These are phyloP conservation scores for Paraglomus occultum DNA, from an alignment of 192 early-diverging fungal genomes.

Conservation along the genomic window DNA sequence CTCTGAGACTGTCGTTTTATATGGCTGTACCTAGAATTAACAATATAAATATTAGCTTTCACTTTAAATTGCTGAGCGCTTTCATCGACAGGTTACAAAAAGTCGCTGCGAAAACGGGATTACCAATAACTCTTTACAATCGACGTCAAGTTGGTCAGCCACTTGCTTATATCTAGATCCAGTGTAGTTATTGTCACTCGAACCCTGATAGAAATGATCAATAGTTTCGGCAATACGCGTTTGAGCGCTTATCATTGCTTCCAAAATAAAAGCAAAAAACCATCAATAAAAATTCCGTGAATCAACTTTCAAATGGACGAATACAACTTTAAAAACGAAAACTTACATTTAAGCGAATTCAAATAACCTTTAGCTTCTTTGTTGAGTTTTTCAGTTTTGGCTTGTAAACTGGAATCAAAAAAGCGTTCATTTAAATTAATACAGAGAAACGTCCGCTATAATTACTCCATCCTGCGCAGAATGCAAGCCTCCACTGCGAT, in stretches of 20 bases:
- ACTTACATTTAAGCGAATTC: slow-evolving; percentile 71
- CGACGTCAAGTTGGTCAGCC: slow-evolving; percentile 76
- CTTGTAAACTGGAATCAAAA: slow-evolving; percentile 64
- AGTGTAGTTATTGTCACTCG: slow-evolving; percentile 66
- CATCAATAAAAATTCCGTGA: neutral
- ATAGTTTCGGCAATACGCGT: slow-evolving; percentile 82
- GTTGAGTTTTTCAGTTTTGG: slow-evolving; percentile 77
- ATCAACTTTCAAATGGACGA: neutral
- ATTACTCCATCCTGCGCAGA: neutral
- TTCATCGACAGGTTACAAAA: neutral
- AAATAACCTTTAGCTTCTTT: slow-evolving; percentile 94
- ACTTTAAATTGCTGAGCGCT: neutral
- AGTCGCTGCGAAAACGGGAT: neutral
- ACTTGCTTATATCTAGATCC: slow-evolving; percentile 84
- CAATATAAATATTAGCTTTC: neutral
- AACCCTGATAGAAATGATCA: slow-evolving; percentile 87
- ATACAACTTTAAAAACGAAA: neutral
- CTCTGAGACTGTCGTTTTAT: slow-evolving; percentile 82
- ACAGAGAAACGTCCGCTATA: neutral
- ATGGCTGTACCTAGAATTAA: slow-evolving; percentile 67
- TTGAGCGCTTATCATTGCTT: slow-evolving; percentile 85
- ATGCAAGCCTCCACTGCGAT: neutral
- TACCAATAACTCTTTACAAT: slow-evolving; percentile 77
- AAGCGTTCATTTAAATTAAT: neutral
- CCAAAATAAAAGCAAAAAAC: neutral